Evolutionary conservation across 2,329 filamentous ascomycete genomes (phyloP).

Genomic region (Aphanoascus verrucosus): DNA sequence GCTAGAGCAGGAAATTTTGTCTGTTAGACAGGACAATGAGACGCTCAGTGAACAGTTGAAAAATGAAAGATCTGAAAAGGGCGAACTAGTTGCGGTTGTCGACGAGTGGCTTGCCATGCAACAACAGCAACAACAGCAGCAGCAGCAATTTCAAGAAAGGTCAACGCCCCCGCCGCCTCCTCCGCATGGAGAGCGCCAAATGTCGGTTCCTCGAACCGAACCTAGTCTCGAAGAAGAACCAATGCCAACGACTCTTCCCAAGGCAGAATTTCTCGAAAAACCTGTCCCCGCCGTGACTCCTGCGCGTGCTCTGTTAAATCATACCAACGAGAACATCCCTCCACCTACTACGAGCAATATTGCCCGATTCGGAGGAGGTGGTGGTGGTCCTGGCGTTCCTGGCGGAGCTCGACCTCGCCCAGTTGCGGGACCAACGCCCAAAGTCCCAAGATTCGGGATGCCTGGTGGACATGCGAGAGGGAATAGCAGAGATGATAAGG

Average conservation of each 20-base stretch:
- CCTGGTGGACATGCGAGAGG: constrained; percentile 24
- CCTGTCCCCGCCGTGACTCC: neutral
- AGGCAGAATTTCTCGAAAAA: neutral
- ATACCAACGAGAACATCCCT: constrained; percentile 4
- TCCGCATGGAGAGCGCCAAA: neutral
- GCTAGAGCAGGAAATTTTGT: constrained; percentile 59
- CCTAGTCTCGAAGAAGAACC: neutral
- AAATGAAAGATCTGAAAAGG: constrained; percentile 41
- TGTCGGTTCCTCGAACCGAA: neutral
- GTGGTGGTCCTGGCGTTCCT: constrained; percentile 7
- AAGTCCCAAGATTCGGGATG: constrained; percentile 26
- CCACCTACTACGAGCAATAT: constrained; percentile 8
- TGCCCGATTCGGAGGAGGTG: neutral
- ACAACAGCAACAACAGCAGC: constrained; percentile 18
- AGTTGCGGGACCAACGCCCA: constrained; percentile 21
- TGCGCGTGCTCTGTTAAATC: neutral
- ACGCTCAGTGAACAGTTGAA: constrained; percentile 49
- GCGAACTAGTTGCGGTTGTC: constrained; percentile 39
- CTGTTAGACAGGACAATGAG: constrained; percentile 59
- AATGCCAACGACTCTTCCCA: neutral
- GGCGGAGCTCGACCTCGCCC: constrained; percentile 25
- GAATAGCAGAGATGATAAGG: constrained; percentile 25
- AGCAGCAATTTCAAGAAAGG: constrained; percentile 8
- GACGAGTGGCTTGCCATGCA: constrained; percentile 39
- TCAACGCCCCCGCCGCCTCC: neutral